Base-by-base conservation (phyloP, 306 rosid genomes). In the Purshia tridentata region DNA sequence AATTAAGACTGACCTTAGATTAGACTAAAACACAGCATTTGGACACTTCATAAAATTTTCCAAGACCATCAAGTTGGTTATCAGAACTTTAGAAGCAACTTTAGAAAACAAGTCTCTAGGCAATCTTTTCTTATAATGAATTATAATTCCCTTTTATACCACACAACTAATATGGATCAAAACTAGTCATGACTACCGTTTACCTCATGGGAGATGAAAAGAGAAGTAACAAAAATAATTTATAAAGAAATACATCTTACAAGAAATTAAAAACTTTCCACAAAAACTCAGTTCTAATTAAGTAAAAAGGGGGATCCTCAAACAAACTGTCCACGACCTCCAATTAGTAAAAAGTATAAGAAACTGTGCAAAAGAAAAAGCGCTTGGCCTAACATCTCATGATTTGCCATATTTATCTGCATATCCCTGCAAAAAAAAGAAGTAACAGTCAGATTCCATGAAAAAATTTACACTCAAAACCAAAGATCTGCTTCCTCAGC, bases 401-500 rank as follows among this genome's bases (percentile, higher is more conserved):
- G 89, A 74, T 78, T 91, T 94, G 29, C 96, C 89, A 86, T 89
- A 89, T 86, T 90, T 94, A 72, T 78, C 86, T 60, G 89, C 89
- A 81, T 94, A 94, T 76, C 93, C 99, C 99, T 94, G 97, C 92
- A 88, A 77, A 78, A 56, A 65, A 83, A 84, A 84, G 11, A 46
- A 81, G 18, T 75, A n/a, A 55, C 49, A 29, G 85, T 89, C 77
- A 88, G 84, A 79, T 42, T 48, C 73, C 68, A n/a, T 22, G 74
- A 65, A 67, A 54, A 79, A 54, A 57, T 58, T 42, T 76, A 73
- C 59, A 70, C 45, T 5, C 20, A 73, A 65, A 79, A 20, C 67
- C 49, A 44, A 71, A 48, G 19, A 65, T 53, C 58, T 29, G 77
- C 53, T 51, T 35, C 76, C 65, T 69, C 40, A 48, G 67, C 65